phyloP scores from a whole-genome alignment of 805 yeast species.

The Kuraishia ogatae region DNA sequence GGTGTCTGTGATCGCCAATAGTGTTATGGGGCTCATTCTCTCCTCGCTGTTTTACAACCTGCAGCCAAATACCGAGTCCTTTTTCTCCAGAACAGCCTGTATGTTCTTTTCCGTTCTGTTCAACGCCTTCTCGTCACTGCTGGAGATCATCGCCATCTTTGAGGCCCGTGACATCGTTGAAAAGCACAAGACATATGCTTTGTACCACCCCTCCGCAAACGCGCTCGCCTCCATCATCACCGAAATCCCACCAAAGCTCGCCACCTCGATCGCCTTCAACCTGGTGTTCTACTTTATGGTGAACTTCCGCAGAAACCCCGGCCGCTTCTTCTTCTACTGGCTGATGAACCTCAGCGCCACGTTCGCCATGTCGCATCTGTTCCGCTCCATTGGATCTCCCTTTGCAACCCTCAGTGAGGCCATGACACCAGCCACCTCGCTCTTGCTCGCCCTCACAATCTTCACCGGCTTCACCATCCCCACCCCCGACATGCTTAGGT shows the following conservation, averaged over 20 bases:
- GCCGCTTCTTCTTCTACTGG: slow-evolving; percentile 44
- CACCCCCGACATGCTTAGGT: slow-evolving; percentile 45
- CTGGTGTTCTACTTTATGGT: slow-evolving; percentile 44
- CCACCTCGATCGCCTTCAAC: slow-evolving; percentile 37
- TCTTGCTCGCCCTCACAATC: slow-evolving; percentile 38
- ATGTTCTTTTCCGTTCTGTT: slow-evolving; percentile 61
- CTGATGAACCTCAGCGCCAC: slow-evolving; percentile 34
- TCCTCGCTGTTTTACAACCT: slow-evolving; percentile 53
- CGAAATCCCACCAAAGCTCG: slow-evolving; percentile 41
- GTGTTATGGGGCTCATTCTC: slow-evolving; percentile 44
- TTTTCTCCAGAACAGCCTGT: slow-evolving; percentile 51
- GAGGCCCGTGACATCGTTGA: slow-evolving; percentile 51
- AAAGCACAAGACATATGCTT: slow-evolving; percentile 47
- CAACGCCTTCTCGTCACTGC: slow-evolving; percentile 51
- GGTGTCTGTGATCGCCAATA: slow-evolving; percentile 33
- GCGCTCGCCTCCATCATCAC: slow-evolving; percentile 44
- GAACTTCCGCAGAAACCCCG: slow-evolving; percentile 41
- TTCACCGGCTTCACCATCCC: slow-evolving; percentile 56
- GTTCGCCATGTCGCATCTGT: slow-evolving; percentile 44
- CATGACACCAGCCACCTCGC: slow-evolving; percentile 47
- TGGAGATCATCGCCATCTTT: slow-evolving; percentile 47
- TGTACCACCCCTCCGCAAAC: slow-evolving; percentile 54
- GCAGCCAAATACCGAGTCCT: slow-evolving; percentile 29
- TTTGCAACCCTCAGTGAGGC: slow-evolving; percentile 41
- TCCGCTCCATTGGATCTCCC: slow-evolving; percentile 44